Evolutionary conservation across 2,329 filamentous ascomycete genomes (phyloP), one percentile per base, ranked within the genome.

Genomic region (Teratosphaeria destructans): DNA sequence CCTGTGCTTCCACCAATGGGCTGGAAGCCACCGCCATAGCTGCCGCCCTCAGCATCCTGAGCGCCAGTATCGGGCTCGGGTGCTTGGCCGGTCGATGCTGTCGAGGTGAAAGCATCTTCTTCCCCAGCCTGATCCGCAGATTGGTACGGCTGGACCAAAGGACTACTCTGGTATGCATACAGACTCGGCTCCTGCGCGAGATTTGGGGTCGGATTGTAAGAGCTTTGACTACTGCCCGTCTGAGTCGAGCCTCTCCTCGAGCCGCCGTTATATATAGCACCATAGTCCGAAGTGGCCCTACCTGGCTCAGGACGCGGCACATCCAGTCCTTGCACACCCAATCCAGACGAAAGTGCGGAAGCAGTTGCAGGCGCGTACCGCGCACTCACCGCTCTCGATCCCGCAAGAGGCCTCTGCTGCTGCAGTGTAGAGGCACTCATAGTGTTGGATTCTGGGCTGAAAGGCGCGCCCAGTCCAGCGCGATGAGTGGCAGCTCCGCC

Each of bases 191-290:
- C 66, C 55, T 71, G 67, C 26, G 64, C 64, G 23, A 70, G 59
- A 37, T 63, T 52, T 12, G 68, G 66, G 35, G 62, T 62, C 12
- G 70, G 69, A 65, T 71, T 66, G 52, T 72, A 71, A n/a, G 32
- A 34, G 19, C 66, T 65, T 26, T 62, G 57, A 14, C 64, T 66
- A 26, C 62, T 59, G 2, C 52, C 52, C 34, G 63, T 64, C 29
- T 70, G 68, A 11, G 63, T 63, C 5, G 69, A 70, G 43, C 68
- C 67, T 60, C 68, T 58, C 54, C 70, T 64, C 16, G 68, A 71
- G 37, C 32, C 54, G 5, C 53, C 23, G 37, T 65, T 63, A 60
- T 67, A 70, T 12, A 65, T 61, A 10, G 66, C 65, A 16, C 63
- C 62, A 54, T 70, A 67, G 27, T 73, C 70, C 12, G 66, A 69